A percentile compares a stretch with the other conserved stretches of the same genome.
Conservation (phyloP, 2,329 filamentous ascomycete species). For the Alternaria triticina region DNA sequence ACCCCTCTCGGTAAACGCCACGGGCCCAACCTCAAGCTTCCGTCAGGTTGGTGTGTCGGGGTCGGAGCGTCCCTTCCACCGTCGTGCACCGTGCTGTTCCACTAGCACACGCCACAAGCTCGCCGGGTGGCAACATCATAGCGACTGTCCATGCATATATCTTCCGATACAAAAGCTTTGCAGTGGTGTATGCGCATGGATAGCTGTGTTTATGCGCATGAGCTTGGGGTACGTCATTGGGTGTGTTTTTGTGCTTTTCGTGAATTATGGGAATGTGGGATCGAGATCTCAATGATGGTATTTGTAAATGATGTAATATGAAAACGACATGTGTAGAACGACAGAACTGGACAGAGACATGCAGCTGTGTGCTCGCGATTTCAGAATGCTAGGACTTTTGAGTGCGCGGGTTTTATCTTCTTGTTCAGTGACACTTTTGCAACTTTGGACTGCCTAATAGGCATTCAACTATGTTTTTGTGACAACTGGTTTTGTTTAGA, state of each 20-base stretch:
- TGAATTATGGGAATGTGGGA: accelerated
- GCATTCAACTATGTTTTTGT: background rate
- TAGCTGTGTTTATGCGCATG: background rate
- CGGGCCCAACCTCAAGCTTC: background rate
- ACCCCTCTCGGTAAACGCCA: background rate
- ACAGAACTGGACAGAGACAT: background rate
- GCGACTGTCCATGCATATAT: background rate
- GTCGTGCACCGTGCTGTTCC: background rate
- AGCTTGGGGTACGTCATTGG: background rate
- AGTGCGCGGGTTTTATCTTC: background rate
- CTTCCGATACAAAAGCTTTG: background rate
- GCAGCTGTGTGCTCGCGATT: background rate
- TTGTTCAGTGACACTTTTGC: background rate
- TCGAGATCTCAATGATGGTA: background rate
- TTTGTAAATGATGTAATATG: background rate
- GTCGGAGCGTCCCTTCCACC: background rate
- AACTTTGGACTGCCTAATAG: background rate
- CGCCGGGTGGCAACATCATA: background rate
- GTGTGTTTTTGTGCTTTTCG: background rate
- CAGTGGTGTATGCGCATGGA: background rate
- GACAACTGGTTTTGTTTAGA: background rate
- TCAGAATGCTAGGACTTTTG: background rate
- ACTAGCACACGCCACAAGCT: background rate
- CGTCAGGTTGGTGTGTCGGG: background rate
- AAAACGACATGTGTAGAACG: accelerated